Evolutionary conservation across 306 rosid genomes (phyloP).

Genomic region (Parietaria judaica): DNA sequence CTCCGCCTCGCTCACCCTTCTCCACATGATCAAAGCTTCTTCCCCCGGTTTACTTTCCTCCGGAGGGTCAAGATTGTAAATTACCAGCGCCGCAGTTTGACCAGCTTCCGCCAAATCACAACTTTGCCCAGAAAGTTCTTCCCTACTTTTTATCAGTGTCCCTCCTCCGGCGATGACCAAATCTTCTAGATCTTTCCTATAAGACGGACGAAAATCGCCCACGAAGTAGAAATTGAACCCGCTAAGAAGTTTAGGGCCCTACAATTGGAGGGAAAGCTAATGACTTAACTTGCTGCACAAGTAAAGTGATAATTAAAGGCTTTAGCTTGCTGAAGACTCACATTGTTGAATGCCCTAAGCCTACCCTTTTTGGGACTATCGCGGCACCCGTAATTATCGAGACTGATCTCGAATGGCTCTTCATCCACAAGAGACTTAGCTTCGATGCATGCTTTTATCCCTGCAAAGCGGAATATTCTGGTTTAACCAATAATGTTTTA

Average conservation of each 20-base stretch:
- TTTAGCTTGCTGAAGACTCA: conserved; percentile 25
- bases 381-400: conserved; percentile 72
- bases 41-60: conserved; percentile 67
- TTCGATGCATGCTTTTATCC: conserved; percentile 73
- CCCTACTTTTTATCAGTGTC: conserved; percentile 35
- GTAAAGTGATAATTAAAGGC: conserved; percentile 6
- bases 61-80: conserved; percentile 79
- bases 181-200: conserved; percentile 57
- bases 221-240: conserved; percentile 60
- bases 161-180: conserved; percentile 74
- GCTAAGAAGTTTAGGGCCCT: conserved; percentile 64
- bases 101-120: conserved; percentile 8
- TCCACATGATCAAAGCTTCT: conserved; percentile 77
- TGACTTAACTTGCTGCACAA: too few relatives aligned
- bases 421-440: conserved; percentile 45
- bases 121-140: conserved; percentile 32
- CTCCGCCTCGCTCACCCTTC: conserved; percentile 66
- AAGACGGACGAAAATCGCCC: conserved; percentile 51
- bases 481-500: background rate
- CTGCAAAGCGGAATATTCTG: conserved; percentile 36
- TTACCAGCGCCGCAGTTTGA: conserved; percentile 38
- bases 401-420: conserved; percentile 63
- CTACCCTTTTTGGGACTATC: conserved; percentile 87
- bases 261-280: background rate
- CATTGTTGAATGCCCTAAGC: conserved; percentile 46